Base-by-base conservation (phyloP, 192 early-diverging fungal genomes). In the Gaertneriomyces semiglobifer region DNA sequence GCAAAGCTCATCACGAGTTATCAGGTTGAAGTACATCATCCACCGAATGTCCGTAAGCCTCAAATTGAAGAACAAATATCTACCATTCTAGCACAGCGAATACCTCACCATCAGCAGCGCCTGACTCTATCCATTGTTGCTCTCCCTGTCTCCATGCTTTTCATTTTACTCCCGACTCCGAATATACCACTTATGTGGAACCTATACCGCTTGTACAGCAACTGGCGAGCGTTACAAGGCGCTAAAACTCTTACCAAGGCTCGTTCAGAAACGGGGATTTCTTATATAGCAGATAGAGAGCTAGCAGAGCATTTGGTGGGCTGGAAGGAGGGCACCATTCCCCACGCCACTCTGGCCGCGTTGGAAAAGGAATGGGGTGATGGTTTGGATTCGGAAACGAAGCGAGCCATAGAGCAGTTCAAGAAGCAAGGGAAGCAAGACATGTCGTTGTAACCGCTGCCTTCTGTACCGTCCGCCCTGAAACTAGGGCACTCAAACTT, bases 121-220 rank as follows among this genome's bases (percentile, higher is more conserved):
- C 56, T 65, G 11, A 50, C 16, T 4, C 58, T 74, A 8, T 60
- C 53, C 33, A 53, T 58, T 40, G 12, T 61, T 39, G 59, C 58
- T 44, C 5, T 74, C 12, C 73, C 73, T n/a, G n/a, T 71, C 50
- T 70, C 73, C 25, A 14, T 4, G 46, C 19, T 54, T 16, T 71
- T 71, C 60, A 50, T 47, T 12, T 43, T 74, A 53, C 11, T 74
- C 6, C 73, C 73, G 18, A 68, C 68, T 44, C 73, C 73, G 25
- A 74, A 74, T 48, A 33, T 74, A 4, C 68, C 68, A 6, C 67
- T 74, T 5, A 46, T 53, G 25, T 74, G 66, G 66, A 74, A 74
- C 45, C 47, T 74, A 6, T 74, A 64, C 43, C 73, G 73, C 7
- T 41, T 74, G 7, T 67, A 74, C 56, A 53, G 62, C 4, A 53